Conservation (phyloP, 345 rosid species). For the Aquilaria yunnanensis region DNA sequence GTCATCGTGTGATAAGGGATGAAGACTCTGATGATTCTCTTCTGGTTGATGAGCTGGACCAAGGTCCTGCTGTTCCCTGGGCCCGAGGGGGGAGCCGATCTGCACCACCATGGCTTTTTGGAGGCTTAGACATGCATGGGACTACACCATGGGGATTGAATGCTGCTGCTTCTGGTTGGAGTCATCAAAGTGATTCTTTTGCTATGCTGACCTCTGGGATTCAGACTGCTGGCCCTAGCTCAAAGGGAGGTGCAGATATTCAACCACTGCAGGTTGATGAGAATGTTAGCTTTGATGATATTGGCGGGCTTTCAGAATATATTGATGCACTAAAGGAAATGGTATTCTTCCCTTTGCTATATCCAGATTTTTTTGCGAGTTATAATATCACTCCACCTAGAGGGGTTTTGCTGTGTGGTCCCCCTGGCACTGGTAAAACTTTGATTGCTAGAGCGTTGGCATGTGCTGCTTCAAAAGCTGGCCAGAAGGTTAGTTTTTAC, state of each 20-base stretch:
- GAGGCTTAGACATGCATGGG: conserved; percentile 89
- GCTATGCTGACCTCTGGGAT: conserved; percentile 71
- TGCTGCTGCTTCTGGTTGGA: conserved; percentile 99
- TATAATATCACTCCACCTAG: conserved; percentile 96
- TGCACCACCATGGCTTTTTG: conserved; percentile 97
- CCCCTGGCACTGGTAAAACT: conserved; percentile 99
- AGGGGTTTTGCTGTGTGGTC: conserved; percentile 98
- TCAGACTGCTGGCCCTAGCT: conserved; percentile 99
- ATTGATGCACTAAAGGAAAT: conserved; percentile 96
- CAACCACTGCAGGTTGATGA: conserved; percentile 98
- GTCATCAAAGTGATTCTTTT: conserved; percentile 87
- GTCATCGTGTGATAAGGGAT: conserved; percentile 69
- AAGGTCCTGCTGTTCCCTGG: conserved; percentile 97
- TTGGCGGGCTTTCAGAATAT: conserved; percentile 94
- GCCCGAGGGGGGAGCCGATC: conserved; percentile 89
- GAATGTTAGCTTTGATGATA: conserved; percentile 86
- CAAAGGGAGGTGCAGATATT: conserved; percentile 99
- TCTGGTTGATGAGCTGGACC: conserved; percentile 98
- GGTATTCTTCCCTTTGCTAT: conserved; percentile 96
- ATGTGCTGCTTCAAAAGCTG: conserved; percentile 99
- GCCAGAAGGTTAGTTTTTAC: conserved; percentile 99
- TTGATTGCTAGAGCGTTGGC: conserved; percentile 99
- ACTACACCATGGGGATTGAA: conserved; percentile 78
- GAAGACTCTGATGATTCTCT: conserved; percentile 99
- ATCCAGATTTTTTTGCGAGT: conserved; percentile 98